phyloP scores from a whole-genome alignment of 1,139 yeast species.

The Candida buenavistaensis region DNA sequence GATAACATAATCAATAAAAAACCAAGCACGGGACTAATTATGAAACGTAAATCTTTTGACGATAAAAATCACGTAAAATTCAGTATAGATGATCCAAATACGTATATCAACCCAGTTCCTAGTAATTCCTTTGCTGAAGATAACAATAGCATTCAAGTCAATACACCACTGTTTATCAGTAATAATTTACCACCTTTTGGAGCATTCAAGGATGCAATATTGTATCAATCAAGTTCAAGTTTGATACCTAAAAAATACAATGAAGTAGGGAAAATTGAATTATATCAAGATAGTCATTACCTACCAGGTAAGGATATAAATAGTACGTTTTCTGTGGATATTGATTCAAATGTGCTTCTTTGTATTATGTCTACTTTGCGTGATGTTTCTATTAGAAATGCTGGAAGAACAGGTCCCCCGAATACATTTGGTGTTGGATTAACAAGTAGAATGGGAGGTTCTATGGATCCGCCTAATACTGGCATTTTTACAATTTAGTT shows the following conservation, averaged over 20 bases:
- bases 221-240: conserved; percentile 17
- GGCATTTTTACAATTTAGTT: conserved; percentile 1
- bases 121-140: conserved; percentile 16
- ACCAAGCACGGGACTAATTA: conserved; percentile 28
- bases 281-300: conserved; percentile 30
- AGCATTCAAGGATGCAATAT: conserved; percentile 29
- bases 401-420: conserved; percentile 15
- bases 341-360: conserved; percentile 33
- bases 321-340: conserved; percentile 34
- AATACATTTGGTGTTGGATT: not conserved
- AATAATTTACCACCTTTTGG: conserved; percentile 45
- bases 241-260: conserved; percentile 35
- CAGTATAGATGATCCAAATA: conserved; percentile 12
- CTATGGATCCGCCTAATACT: conserved; percentile 1
- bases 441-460: not conserved
- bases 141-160: conserved; percentile 2
- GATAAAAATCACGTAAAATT: conserved; percentile 4
- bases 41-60: conserved; percentile 15
- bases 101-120: conserved; percentile 34
- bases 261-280: conserved; percentile 36
- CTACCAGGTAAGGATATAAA: conserved; percentile 14
- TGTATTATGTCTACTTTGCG: conserved; percentile 34
- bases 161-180: conserved; percentile 23
- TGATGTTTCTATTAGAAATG: conserved; percentile 30
- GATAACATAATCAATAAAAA: conserved; percentile 35